A percentile compares a stretch with the other conserved stretches of the same genome.
phyloP scores from a whole-genome alignment of 2,329 filamentous ascomycete genomes.

The Davidsoniella australis region DNA sequence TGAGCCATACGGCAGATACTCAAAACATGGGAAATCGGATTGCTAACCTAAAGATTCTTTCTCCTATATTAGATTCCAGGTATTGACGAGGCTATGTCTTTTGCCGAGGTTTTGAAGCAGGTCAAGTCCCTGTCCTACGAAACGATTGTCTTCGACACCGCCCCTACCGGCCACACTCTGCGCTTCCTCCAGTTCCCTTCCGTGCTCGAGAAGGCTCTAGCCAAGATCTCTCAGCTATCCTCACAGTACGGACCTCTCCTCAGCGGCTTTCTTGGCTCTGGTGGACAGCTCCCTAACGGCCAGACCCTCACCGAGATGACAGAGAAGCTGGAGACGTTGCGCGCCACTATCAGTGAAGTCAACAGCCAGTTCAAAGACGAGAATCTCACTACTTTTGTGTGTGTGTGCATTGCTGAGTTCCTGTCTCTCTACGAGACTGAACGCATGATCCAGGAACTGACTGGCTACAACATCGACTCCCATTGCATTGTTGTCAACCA shows the following conservation, averaged over 20 bases:
- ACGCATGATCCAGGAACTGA: constrained; percentile 97
- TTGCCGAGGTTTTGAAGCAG: constrained; percentile 96
- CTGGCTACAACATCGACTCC: constrained; percentile 85
- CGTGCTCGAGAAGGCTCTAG: constrained; percentile 95
- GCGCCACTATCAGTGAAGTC: constrained; percentile 85
- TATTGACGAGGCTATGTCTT: constrained; percentile 99
- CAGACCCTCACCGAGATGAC: constrained; percentile 84
- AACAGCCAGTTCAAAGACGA: constrained; percentile 98
- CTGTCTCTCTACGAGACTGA: constrained; percentile 94
- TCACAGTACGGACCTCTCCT: constrained; percentile 91
- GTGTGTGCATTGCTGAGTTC: constrained; percentile 97
- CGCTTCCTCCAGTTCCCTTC: constrained; percentile 97
- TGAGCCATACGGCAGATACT: neutral
- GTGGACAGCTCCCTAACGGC: constrained; percentile 65
- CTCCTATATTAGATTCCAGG: constrained; percentile 58
- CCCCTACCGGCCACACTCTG: constrained; percentile 91
- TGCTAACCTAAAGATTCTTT: neutral
- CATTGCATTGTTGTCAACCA: constrained; percentile 98
- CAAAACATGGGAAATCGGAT: neutral
- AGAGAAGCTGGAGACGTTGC: constrained; percentile 82
- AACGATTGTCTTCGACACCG: constrained; percentile 97
- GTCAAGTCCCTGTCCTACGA: constrained; percentile 98
- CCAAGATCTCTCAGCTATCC: constrained; percentile 87
- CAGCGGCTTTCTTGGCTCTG: constrained; percentile 75
- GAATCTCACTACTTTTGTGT: constrained; percentile 89